A percentile compares a stretch with the other conserved stretches of the same genome.
phyloP scores from a whole-genome alignment of 2,329 filamentous ascomycete genomes.

The Trichoderma koningii region DNA sequence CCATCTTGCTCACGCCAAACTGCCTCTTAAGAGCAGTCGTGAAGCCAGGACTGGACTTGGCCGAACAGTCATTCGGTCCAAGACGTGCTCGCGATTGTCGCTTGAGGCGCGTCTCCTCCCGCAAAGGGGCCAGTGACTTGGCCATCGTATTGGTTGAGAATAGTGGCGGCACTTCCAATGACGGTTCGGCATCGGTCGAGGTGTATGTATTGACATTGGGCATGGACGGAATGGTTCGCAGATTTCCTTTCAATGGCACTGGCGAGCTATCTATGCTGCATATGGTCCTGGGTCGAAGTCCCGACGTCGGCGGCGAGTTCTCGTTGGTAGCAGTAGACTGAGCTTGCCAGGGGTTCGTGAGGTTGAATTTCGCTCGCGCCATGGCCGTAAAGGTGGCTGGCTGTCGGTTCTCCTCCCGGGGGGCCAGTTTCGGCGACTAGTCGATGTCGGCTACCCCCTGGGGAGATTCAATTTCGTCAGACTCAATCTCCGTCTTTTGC shows the following conservation, averaged over 20 bases:
- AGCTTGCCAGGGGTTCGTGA: neutral
- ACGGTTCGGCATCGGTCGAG: neutral
- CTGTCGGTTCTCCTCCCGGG: neutral
- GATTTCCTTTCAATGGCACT: slow-evolving; percentile 27
- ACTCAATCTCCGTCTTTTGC: slow-evolving; percentile 54
- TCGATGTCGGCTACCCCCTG: neutral
- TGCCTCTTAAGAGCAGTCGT: slow-evolving; percentile 31
- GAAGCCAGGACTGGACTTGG: slow-evolving; percentile 38
- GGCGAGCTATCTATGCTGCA: slow-evolving; percentile 7
- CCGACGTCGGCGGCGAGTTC: slow-evolving; percentile 25
- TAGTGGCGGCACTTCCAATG: slow-evolving; percentile 30
- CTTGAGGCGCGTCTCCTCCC: slow-evolving; percentile 31
- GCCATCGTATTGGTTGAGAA: slow-evolving; percentile 35
- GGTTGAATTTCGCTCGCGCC: neutral
- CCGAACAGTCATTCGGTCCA: slow-evolving; percentile 29
- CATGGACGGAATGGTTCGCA: slow-evolving; percentile 36
- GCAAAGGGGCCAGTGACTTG: slow-evolving; percentile 27
- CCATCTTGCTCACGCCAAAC: slow-evolving; percentile 31
- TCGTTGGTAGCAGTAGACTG: slow-evolving; percentile 19
- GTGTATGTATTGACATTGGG: slow-evolving; percentile 29
- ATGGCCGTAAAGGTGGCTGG: neutral
- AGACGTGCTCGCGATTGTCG: slow-evolving; percentile 32
- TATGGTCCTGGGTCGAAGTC: neutral
- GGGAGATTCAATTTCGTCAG: slow-evolving; percentile 30
- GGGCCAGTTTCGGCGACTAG: slow-evolving; percentile 15